Percentiles rank a stretch among this genome's conserved stretches.
Conservation (phyloP, 1,284 basidiomycete species). For the Ganoderma sinense region DNA sequence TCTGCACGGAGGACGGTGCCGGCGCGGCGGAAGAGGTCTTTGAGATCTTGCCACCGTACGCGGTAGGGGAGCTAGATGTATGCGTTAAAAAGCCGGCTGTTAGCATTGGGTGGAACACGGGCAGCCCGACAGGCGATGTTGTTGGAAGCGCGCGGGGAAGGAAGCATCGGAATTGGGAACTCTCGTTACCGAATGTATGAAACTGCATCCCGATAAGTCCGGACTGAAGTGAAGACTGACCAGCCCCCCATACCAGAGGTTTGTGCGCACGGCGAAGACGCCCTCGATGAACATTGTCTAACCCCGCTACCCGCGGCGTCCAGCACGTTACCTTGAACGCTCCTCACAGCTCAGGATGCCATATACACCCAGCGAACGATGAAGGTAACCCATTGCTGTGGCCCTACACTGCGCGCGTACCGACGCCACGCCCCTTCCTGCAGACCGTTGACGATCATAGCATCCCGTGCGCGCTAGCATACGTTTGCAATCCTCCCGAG, state of each 20-base stretch:
- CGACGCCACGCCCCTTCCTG: neutral
- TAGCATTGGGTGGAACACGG: neutral
- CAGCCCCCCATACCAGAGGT: neutral
- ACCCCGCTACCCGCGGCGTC: too few relatives aligned
- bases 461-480: neutral
- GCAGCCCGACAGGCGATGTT: slow-evolving; percentile 1
- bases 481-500: neutral
- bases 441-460: neutral
- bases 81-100: neutral
- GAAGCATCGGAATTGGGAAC: neutral
- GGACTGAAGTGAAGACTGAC: neutral
- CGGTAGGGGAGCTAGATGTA: slow-evolving; percentile 81
- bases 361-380: neutral
- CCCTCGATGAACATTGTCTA: too few relatives aligned
- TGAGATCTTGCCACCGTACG: slow-evolving; percentile 97
- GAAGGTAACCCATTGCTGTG: neutral
- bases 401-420: neutral
- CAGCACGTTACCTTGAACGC: too few relatives aligned
- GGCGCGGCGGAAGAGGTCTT: slow-evolving; percentile 94
- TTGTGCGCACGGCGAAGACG: neutral
- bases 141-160: neutral
- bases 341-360: neutral
- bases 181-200: neutral
- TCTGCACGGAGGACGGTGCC: slow-evolving; percentile 96
- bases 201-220: neutral